Conservation (phyloP, 1,139 yeast species). For the Eremothecium gossypii region DNA sequence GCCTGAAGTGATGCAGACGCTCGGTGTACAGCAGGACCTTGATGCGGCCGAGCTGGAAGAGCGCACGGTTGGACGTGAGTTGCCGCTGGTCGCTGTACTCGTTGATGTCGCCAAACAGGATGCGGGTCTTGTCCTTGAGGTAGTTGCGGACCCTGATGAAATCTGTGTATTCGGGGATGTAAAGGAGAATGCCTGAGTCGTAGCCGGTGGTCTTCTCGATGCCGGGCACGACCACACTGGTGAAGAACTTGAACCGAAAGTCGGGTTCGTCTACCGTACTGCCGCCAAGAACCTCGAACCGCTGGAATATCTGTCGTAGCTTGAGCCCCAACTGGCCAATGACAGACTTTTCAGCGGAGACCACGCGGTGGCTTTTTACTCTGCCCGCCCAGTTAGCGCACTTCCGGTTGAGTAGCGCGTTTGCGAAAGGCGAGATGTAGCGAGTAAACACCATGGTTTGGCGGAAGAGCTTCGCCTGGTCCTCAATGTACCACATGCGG, state of each 20-base stretch:
- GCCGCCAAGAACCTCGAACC: constrained; percentile 44
- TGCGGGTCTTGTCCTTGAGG: constrained; percentile 50
- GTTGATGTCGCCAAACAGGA: constrained; percentile 57
- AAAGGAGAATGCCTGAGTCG: constrained; percentile 65
- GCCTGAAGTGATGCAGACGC: constrained; percentile 83
- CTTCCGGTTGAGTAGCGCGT: constrained; percentile 48
- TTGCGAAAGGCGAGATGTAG: constrained; percentile 72
- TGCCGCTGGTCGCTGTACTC: constrained; percentile 74
- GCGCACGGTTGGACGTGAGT: constrained; percentile 59
- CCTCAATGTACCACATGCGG: constrained; percentile 87
- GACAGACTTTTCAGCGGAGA: constrained; percentile 33
- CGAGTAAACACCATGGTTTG: constrained; percentile 73
- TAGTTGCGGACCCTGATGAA: constrained; percentile 69
- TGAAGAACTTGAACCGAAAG: constrained; percentile 69
- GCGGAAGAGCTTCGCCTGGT: constrained; percentile 62
- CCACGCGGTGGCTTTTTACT: constrained; percentile 39
- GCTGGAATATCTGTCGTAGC: constrained; percentile 63
- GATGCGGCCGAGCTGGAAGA: constrained; percentile 53
- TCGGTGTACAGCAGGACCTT: constrained; percentile 81
- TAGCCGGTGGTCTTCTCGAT: constrained; percentile 44
- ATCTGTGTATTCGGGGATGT: constrained; percentile 82
- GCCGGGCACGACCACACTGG: constrained; percentile 63
- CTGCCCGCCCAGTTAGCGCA: constrained; percentile 62
- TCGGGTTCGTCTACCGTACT: constrained; percentile 65
- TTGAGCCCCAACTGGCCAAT: constrained; percentile 42